Evolutionary conservation across 805 yeast genomes (phyloP).

Genomic region (Wickerhamiella azyma): DNA sequence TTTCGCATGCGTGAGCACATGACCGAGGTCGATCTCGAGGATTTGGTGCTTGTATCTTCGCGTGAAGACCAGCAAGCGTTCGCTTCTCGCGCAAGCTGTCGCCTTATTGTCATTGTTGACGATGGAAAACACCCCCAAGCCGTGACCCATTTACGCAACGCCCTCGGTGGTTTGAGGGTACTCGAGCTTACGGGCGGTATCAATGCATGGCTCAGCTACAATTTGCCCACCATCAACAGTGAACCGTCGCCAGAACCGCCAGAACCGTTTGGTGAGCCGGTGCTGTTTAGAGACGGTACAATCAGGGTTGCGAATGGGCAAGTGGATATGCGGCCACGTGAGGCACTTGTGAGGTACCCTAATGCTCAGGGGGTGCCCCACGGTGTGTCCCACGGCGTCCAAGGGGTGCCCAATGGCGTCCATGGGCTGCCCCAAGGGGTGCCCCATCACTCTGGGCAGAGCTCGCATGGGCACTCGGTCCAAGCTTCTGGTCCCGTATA

Average conservation of each 20-base stretch:
- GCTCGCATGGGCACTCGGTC: neutral
- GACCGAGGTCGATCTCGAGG: slow-evolving; percentile 55
- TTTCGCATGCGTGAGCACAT: slow-evolving; percentile 36
- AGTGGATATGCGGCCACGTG: neutral
- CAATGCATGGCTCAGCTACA: slow-evolving; percentile 26
- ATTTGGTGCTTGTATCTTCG: slow-evolving; percentile 43
- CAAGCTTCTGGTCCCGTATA: too few species aligned
- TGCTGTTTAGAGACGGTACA: neutral
- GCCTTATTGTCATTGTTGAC: slow-evolving; percentile 55
- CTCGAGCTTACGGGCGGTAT: slow-evolving; percentile 44
- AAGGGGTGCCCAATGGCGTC: too few species aligned
- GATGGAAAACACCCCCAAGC: slow-evolving; percentile 18
- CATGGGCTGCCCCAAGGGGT: too few species aligned
- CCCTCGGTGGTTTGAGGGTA: slow-evolving; percentile 30
- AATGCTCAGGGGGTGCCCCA: neutral
- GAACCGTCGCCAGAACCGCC: slow-evolving; percentile 7
- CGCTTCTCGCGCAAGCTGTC: slow-evolving; percentile 38
- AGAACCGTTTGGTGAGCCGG: slow-evolving; percentile 3
- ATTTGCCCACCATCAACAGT: neutral
- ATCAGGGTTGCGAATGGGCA: neutral
- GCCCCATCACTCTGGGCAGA: too few species aligned
- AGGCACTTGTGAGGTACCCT: neutral
- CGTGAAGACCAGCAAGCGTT: slow-evolving; percentile 43
- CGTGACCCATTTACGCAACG: slow-evolving; percentile 16
- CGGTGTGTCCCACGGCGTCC: too few species aligned